These are phyloP conservation scores for Parachaetomium inaequale DNA, from an alignment of 495 filamentous ascomycete species.

Conservation along the genomic window DNA sequence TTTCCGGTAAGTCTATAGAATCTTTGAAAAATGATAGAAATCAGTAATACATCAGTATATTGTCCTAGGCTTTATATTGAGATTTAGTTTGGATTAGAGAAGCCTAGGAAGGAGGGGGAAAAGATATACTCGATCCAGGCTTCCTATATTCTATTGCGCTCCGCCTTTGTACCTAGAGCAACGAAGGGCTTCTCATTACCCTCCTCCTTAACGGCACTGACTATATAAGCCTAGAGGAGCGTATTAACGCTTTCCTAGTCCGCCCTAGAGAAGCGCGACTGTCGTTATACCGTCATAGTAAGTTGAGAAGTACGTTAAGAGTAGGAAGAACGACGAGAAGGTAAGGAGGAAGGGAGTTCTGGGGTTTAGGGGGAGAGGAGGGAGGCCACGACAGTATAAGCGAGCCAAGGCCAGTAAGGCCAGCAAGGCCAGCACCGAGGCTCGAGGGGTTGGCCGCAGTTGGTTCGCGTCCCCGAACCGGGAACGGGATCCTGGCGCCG, in stretches of 20 bases:
- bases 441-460: background rate
- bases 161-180: background rate
- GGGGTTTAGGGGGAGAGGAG: too few relatives aligned
- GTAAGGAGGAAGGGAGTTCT: too few relatives aligned
- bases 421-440: background rate
- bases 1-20: background rate
- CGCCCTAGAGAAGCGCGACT: background rate
- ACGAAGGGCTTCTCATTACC: slow-evolving; percentile 1
- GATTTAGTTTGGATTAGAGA: background rate
- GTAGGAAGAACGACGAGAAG: background rate
- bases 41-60: background rate
- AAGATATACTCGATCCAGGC: background rate
- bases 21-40: background rate
- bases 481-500: slow-evolving; percentile 9
- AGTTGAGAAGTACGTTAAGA: background rate
- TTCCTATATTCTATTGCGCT: background rate
- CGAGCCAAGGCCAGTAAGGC: background rate
- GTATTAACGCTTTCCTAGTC: background rate
- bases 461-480: background rate
- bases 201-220: too few relatives aligned
- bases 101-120: background rate
- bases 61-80: background rate
- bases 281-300: background rate
- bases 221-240: background rate
- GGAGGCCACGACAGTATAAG: background rate